Percentiles rank a stretch among this genome's conserved stretches.
These are phyloP conservation scores for Suillus sp. DNA, from an alignment of 768 basidiomycete genomes.

Conservation along the genomic window DNA sequence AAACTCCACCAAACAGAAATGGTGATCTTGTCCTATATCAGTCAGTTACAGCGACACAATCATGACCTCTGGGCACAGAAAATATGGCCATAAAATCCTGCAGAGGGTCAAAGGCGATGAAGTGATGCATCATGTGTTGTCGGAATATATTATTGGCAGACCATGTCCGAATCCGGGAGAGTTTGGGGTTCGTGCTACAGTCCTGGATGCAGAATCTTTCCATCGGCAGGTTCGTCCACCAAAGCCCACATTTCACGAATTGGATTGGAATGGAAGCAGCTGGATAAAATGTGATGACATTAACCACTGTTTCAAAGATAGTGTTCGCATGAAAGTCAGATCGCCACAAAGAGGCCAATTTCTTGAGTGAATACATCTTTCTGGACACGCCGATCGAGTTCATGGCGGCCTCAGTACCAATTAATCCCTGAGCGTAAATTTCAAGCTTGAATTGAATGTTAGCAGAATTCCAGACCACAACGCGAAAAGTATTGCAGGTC, in stretches of 20 bases:
- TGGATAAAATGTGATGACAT: no score
- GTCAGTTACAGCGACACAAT: no score
- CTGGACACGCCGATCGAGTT: background rate
- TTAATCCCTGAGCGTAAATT: background rate
- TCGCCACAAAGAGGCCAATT: background rate
- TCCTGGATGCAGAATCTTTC: background rate
- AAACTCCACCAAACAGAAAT: no score
- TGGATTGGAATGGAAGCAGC: background rate
- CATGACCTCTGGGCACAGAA: no score
- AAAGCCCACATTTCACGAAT: background rate
- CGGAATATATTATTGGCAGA: background rate
- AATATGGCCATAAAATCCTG: no score
- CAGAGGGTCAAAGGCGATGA: background rate
- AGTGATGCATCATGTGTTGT: no score
- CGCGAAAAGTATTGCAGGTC: background rate
- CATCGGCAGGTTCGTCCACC: background rate
- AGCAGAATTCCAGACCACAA: background rate
- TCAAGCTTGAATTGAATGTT: background rate
- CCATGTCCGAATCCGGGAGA: background rate
- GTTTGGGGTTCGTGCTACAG: background rate
- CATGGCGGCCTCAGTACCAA: background rate
- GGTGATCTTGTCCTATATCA: no score
- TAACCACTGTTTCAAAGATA: background rate
- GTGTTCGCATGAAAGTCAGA: background rate
- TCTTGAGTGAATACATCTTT: background rate